Base-by-base conservation (phyloP, 257 asterid genomes). In the Nemophila menziesii region DNA sequence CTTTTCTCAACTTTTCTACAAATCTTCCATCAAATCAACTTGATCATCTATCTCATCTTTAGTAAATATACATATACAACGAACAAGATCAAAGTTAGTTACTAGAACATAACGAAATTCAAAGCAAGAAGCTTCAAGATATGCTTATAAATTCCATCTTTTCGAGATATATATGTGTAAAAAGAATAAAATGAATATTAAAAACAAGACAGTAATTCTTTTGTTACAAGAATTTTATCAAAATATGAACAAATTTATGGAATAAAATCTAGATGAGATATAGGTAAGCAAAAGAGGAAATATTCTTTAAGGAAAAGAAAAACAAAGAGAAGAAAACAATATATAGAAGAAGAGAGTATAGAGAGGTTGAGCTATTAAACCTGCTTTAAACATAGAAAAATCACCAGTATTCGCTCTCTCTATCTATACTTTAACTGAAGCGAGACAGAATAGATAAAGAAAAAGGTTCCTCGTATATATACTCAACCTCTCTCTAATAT, bases 351-450 rank as follows among this genome's bases (percentile, higher is more conserved):
- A n/a, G n/a, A n/a, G n/a, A n/a, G n/a, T n/a, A n/a, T n/a, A n/a
- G n/a, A n/a, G 60, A 13, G 59, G 29, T 38, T 24, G 60, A 60
- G 75, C 56, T 63, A 64, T 63, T 60, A 66, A 77, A 70, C 77
- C 57, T 49, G 79, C 72, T 75, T 78, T 61, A 79, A 64, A 56
- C 49, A 61, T 57, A 67, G 47, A 61, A 22, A 63, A 72, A 56
- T 59, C 80, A 61, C 43, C 68, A 70, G 70, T 70, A 82, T 45
- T 68, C 51, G 48, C 66, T 66, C 56, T 42, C 46, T 37, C n/a
- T n/a, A n/a, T n/a, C n/a, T n/a, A n/a, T n/a, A 65, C 94, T 86
- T 86, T 86, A 82, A 82, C 82, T 63, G 85, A 82, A 63, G 59
- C 71, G 64, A 70, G 61, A 16, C 41, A 64, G 70, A 20, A 67